Evolutionary conservation across 176 grass and related monocot species (phyloP).

Genomic region (Eleusine indica): DNA sequence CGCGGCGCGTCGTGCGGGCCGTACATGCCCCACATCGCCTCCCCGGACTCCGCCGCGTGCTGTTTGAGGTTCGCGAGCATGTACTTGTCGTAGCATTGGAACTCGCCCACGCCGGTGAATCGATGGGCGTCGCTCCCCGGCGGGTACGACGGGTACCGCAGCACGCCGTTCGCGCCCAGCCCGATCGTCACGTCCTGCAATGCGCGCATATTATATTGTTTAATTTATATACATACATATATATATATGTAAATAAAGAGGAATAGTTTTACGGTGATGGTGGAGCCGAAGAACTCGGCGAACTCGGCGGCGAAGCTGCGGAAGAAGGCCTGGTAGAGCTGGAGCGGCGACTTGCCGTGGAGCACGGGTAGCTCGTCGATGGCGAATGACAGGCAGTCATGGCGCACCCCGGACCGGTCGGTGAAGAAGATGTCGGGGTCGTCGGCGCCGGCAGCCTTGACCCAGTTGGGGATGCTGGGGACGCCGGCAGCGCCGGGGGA

Average conservation of each 20-base stretch:
- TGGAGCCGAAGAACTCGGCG: constrained; percentile 63
- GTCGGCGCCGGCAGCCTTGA: constrained; percentile 37
- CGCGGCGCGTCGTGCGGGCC: constrained; percentile 67
- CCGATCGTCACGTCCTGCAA: constrained; percentile 74
- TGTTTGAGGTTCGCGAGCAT: constrained; percentile 53
- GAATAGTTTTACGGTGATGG: constrained; percentile 54
- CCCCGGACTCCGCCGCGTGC: constrained; percentile 43
- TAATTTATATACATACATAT: background rate
- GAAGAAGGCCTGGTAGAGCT: constrained; percentile 77
- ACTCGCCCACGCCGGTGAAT: constrained; percentile 81
- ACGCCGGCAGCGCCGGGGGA: constrained; percentile 24
- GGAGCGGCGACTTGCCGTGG: constrained; percentile 61
- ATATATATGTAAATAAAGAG: no score
- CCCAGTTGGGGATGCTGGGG: constrained; percentile 54
- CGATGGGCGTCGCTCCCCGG: constrained; percentile 31
- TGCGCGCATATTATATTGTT: background rate
- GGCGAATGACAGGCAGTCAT: constrained; percentile 79
- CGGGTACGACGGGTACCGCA: constrained; percentile 84
- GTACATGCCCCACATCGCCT: constrained; percentile 64
- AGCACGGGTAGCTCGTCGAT: constrained; percentile 76
- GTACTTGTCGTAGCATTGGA: constrained; percentile 96
- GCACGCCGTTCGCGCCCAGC: constrained; percentile 79
- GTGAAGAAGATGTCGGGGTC: constrained; percentile 83
- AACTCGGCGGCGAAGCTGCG: constrained; percentile 63
- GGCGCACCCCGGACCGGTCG: constrained; percentile 39